Evolutionary conservation across 2,329 filamentous ascomycete genomes (phyloP), one percentile per base, ranked within the genome.

Genomic region (Endothia cerciana): DNA sequence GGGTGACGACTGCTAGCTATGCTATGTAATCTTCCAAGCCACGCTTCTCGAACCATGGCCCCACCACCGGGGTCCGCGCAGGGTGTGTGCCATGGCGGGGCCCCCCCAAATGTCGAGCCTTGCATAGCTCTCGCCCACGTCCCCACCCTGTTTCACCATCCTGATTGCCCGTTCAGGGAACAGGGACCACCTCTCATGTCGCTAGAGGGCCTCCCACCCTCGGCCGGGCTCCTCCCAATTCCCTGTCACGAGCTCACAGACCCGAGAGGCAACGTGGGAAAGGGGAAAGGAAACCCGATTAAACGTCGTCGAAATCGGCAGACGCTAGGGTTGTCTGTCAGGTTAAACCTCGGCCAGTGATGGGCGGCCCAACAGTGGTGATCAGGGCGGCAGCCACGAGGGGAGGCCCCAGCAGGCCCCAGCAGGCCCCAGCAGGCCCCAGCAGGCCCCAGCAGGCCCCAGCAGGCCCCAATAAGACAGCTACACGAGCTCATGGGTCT

Each of bases 401-500:
- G 45, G 59, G 41, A 30, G 11, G 15, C 4, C 43, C 43, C 43
- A 43, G 41, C 17, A 6, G 41, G 41, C 41, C 2, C 41, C 45
- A 49, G n/a, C n/a, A n/a, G n/a, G n/a, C n/a, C n/a, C n/a, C n/a
- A n/a, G n/a, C n/a, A n/a, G n/a, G n/a, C 4, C 43, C n/a, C 43
- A 22, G 43, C 17, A 6, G n/a, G 43, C 43, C 4, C 43, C 47
- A 51, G n/a, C n/a, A n/a, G 22, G 19, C 4, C 43, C n/a, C 43
- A 22, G 43, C 17, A 6, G n/a, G 43, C 43, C 4, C 43, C 47
- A 51, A 43, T 19, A 17, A 30, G 28, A 45, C 45, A n/a, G 38
- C 49, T 57, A 53, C 62, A 58, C 56, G 17, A 51, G 49, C 55
- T 38, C 62, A 60, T 38, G 62, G 60, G 62, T 63, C 60, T 65